These are phyloP conservation scores for Trifolium dubium DNA, from an alignment of 306 rosid genomes.

Conservation along the genomic window DNA sequence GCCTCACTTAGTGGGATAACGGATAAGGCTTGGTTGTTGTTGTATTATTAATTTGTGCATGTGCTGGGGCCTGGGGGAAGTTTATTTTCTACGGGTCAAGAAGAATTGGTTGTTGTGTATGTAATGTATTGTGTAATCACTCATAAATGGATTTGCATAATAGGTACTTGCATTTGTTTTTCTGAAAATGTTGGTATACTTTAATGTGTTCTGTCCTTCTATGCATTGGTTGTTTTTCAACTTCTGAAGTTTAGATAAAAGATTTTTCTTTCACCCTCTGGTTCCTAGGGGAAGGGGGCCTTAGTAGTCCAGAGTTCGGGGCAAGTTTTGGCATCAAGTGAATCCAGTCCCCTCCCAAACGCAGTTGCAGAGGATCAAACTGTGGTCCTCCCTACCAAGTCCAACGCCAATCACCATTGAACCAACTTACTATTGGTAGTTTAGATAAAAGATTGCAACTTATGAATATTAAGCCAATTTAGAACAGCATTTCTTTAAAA, in stretches of 20 bases:
- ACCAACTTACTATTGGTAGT: too few relatives aligned
- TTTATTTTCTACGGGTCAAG: neutral
- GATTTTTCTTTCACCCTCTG: too few relatives aligned
- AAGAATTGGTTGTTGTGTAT: constrained; percentile 4
- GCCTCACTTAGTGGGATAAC: too few relatives aligned
- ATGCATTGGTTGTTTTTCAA: neutral
- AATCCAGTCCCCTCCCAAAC: too few relatives aligned
- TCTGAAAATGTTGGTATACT: neutral
- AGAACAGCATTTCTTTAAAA: neutral
- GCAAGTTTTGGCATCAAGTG: too few relatives aligned
- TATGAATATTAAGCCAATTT: neutral
- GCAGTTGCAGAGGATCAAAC: too few relatives aligned
- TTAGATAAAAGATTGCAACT: neutral
- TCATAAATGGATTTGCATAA: neutral
- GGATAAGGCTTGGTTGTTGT: too few relatives aligned
- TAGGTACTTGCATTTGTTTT: neutral
- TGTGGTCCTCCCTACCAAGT: too few relatives aligned
- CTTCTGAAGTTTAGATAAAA: neutral
- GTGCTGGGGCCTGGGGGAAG: neutral
- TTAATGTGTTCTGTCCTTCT: neutral
- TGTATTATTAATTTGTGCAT: neutral
- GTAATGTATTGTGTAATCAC: neutral
- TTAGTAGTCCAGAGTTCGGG: too few relatives aligned
- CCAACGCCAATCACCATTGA: too few relatives aligned
- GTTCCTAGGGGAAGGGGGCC: too few relatives aligned